phyloP scores from a whole-genome alignment of 495 filamentous ascomycete genomes.

The Rostrohypoxylon terebratum region DNA sequence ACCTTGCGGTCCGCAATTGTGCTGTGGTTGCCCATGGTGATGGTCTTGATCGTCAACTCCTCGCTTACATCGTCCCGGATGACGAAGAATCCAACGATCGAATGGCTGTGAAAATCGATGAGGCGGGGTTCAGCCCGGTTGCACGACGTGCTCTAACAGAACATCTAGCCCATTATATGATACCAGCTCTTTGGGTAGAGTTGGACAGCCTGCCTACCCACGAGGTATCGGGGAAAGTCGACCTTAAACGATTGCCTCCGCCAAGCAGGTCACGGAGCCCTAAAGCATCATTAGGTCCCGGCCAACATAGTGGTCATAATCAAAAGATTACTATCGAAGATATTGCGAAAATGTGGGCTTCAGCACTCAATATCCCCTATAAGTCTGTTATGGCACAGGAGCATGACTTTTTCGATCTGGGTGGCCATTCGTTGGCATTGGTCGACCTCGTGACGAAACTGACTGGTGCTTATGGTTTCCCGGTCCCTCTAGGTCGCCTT shows the following conservation, averaged over 20 bases:
- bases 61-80: conserved; percentile 75
- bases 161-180: conserved; percentile 77
- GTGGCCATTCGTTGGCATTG: conserved; percentile 76
- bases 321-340: conserved; percentile 63
- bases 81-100: conserved; percentile 64
- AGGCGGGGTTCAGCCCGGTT: conserved; percentile 68
- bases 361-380: conserved; percentile 66
- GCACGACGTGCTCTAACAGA: conserved; percentile 66
- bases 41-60: conserved; percentile 71
- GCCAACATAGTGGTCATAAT: conserved; percentile 57
- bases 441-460: conserved; percentile 71
- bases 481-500: conserved; percentile 70
- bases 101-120: conserved; percentile 66
- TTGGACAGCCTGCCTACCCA: conserved; percentile 71
- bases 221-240: conserved; percentile 75
- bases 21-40: conserved; percentile 72
- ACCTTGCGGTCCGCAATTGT: conserved; percentile 70
- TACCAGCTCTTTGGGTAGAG: conserved; percentile 73
- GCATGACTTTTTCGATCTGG: conserved; percentile 76
- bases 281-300: conserved; percentile 37
- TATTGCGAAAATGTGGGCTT: conserved; percentile 70
- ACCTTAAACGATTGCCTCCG: conserved; percentile 69
- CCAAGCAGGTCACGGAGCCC: conserved; percentile 56
- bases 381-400: conserved; percentile 64
- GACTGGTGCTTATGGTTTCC: conserved; percentile 69